Evolutionary conservation across 148 eudicot genomes (phyloP).

Genomic region (Polygonum aviculare): DNA sequence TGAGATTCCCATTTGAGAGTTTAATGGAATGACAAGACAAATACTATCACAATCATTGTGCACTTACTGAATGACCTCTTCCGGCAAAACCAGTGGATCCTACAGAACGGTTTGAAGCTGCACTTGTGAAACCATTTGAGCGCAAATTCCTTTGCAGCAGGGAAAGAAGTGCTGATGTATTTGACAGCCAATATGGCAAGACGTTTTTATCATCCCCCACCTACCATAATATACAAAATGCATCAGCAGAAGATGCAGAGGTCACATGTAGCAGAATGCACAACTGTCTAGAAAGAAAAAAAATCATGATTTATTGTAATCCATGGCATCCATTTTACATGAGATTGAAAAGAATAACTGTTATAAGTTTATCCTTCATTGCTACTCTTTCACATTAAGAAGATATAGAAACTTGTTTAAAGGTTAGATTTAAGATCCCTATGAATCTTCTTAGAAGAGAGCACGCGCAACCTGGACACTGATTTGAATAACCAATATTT

Average conservation of each 20-base stretch:
- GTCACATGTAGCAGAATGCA: neutral
- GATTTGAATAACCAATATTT: neutral
- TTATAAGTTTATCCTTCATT: neutral
- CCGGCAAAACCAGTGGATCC: conserved; percentile 62
- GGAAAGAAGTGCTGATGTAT: conserved; percentile 86
- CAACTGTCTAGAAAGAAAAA: neutral
- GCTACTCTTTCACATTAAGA: neutral
- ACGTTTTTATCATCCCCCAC: conserved; percentile 65
- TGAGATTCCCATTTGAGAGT: neutral
- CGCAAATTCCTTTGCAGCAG: conserved; percentile 84
- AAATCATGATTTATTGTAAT: neutral
- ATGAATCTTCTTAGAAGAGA: neutral
- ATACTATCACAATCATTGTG: conserved; percentile 6
- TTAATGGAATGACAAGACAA: neutral
- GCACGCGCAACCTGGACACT: neutral
- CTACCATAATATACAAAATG: conserved; percentile 25
- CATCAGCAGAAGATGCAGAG: neutral
- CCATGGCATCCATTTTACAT: neutral
- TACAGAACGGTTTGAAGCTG: conserved; percentile 61
- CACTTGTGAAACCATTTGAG: conserved; percentile 70
- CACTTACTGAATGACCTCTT: conserved; percentile 40
- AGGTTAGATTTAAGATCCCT: neutral
- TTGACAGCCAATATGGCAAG: conserved; percentile 93
- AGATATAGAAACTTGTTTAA: neutral
- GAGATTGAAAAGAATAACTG: neutral